phyloP scores from a whole-genome alignment of 2,329 filamentous ascomycete genomes.

The Pestalotiopsis sp. region DNA sequence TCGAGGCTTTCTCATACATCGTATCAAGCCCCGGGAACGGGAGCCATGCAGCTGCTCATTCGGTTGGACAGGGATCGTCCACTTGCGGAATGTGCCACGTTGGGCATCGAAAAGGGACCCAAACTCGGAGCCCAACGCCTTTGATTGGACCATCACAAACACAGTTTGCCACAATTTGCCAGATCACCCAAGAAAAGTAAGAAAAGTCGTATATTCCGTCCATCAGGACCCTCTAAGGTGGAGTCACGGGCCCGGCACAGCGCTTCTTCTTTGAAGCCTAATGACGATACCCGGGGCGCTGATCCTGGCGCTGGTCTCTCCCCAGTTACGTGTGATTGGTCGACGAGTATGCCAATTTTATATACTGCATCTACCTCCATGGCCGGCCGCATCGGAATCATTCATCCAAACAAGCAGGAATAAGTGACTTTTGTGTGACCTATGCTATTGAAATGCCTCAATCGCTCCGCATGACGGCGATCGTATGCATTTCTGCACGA shows the following conservation, averaged over 20 bases:
- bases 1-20: conserved; percentile 6
- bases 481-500: not conserved
- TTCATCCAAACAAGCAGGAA: not conserved
- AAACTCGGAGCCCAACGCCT: conserved; percentile 16
- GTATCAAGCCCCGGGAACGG: conserved; percentile 5
- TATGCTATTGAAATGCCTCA: not conserved
- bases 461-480: not conserved
- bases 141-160: conserved; percentile 25
- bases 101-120: conserved; percentile 30
- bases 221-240: not conserved
- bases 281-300: conserved; percentile 4
- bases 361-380: not conserved
- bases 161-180: conserved; percentile 23
- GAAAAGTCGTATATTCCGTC: conserved; percentile 15
- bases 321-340: not conserved
- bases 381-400: not conserved
- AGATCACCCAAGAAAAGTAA: conserved; percentile 19
- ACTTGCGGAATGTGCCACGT: conserved; percentile 22
- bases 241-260: not conserved
- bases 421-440: not conserved
- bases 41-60: conserved; percentile 10
- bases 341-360: not conserved
- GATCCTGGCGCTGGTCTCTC: not conserved
- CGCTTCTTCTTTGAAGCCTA: conserved; percentile 5
- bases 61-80: conserved; percentile 1